A percentile compares a stretch with the other conserved stretches of the same genome.
phyloP scores from a whole-genome alignment of 176 grass and related monocot species.

The Secale cereale region DNA sequence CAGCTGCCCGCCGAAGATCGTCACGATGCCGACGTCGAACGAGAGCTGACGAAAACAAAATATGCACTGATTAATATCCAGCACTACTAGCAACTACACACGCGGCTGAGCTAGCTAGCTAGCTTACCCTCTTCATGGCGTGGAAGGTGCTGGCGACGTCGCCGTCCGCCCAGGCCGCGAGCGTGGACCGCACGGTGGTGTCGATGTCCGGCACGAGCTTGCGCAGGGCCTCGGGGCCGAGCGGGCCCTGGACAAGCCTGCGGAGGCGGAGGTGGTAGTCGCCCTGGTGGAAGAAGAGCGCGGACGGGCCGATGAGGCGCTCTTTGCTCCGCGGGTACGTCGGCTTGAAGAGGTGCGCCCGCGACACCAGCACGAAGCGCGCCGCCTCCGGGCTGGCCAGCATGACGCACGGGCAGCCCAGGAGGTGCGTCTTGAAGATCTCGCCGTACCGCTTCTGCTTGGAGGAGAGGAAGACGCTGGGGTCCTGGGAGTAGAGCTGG shows the following conservation, averaged over 20 bases:
- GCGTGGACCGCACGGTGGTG: slow-evolving; percentile 32
- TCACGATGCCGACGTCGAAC: slow-evolving; percentile 76
- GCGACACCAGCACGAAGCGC: slow-evolving; percentile 77
- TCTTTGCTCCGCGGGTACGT: slow-evolving; percentile 97
- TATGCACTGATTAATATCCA: background rate
- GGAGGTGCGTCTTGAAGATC: slow-evolving; percentile 84
- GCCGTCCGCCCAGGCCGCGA: slow-evolving; percentile 47
- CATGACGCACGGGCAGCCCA: slow-evolving; percentile 97
- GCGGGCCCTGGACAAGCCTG: slow-evolving; percentile 63
- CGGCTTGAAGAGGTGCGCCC: slow-evolving; percentile 76
- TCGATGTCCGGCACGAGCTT: slow-evolving; percentile 63
- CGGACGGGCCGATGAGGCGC: slow-evolving; percentile 78
- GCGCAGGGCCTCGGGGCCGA: slow-evolving; percentile 64
- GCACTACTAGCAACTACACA: background rate
- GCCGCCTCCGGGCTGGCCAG: slow-evolving; percentile 96
- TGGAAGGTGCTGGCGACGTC: slow-evolving; percentile 45
- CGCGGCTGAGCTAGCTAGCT: background rate
- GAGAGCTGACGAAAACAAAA: slow-evolving; percentile 51
- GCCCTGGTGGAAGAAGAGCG: slow-evolving; percentile 98
- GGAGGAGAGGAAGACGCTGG: slow-evolving; percentile 74
- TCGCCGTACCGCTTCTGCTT: slow-evolving; percentile 90
- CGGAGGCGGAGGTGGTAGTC: slow-evolving; percentile 81
- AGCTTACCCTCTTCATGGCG: slow-evolving; percentile 71
- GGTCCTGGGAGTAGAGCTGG: slow-evolving; percentile 91
- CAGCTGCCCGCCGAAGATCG: slow-evolving; percentile 63